Evolutionary conservation across 2,329 filamentous ascomycete species (phyloP).

Genomic region (Fusarium illudens): DNA sequence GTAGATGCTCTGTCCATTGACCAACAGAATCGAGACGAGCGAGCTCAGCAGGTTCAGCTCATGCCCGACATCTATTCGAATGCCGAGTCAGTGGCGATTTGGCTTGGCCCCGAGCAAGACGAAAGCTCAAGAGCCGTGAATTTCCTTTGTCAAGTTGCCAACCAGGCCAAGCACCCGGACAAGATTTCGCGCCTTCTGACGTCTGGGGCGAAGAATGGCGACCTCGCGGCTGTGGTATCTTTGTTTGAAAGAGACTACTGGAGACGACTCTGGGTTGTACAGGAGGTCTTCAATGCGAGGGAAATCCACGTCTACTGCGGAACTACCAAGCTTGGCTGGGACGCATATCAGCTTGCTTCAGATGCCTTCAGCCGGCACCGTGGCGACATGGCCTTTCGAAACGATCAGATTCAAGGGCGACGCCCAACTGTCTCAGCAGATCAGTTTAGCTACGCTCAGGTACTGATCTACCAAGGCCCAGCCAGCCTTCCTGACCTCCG

Average conservation of each 20-base stretch:
- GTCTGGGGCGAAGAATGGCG: background rate
- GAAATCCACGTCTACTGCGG: slow-evolving; percentile 16
- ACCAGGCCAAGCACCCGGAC: background rate
- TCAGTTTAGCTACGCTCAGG: slow-evolving; percentile 15
- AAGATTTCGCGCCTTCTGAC: background rate
- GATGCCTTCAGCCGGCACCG: background rate
- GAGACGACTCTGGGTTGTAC: slow-evolving; percentile 19
- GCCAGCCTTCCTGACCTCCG: slow-evolving; percentile 4
- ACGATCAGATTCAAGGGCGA: background rate
- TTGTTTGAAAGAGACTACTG: slow-evolving; percentile 23
- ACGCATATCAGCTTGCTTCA: background rate
- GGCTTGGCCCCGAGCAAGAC: slow-evolving; percentile 22
- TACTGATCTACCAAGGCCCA: slow-evolving; percentile 11
- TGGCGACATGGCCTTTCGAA: slow-evolving; percentile 7
- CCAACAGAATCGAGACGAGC: background rate
- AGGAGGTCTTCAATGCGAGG: slow-evolving; percentile 23
- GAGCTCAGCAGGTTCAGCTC: slow-evolving; percentile 16
- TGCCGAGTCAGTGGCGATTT: slow-evolving; percentile 14
- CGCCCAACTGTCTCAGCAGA: background rate
- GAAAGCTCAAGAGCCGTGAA: slow-evolving; percentile 3
- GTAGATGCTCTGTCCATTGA: slow-evolving; percentile 21
- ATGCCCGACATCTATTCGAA: slow-evolving; percentile 17
- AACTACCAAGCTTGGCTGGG: slow-evolving; percentile 1
- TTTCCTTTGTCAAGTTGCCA: background rate
- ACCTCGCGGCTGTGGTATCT: slow-evolving; percentile 13